These are phyloP conservation scores for Cladophialophora yegresii DNA, from an alignment of 2,329 filamentous ascomycete genomes.

Conservation along the genomic window DNA sequence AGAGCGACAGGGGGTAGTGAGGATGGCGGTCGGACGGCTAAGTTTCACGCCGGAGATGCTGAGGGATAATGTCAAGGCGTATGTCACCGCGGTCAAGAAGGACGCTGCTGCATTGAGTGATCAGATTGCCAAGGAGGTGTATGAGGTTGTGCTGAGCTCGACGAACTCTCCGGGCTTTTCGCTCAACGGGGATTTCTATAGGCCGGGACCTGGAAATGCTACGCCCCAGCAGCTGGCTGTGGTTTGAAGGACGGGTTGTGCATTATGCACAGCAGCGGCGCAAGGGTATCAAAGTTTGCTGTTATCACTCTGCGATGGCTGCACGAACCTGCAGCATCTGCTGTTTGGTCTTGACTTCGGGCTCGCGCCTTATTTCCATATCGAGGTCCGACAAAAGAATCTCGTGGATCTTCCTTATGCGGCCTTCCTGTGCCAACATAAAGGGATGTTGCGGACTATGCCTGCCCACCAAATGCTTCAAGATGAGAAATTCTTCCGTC, in stretches of 20 bases:
- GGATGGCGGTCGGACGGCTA: conserved; percentile 88
- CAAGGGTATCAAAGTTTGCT: conserved; percentile 6
- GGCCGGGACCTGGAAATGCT: conserved; percentile 18
- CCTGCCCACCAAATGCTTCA: conserved; percentile 54
- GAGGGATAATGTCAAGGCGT: conserved; percentile 76
- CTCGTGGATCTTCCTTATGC: conserved; percentile 60
- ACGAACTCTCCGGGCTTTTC: conserved; percentile 85
- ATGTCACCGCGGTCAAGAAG: conserved; percentile 74
- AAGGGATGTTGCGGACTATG: conserved; percentile 65
- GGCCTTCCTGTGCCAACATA: conserved; percentile 57
- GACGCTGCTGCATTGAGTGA: conserved; percentile 70
- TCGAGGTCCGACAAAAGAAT: conserved; percentile 67
- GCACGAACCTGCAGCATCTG: conserved; percentile 28
- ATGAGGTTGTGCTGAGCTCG: conserved; percentile 75
- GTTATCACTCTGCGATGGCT: conserved; percentile 24
- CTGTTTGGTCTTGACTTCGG: conserved; percentile 40
- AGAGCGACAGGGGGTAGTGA: conserved; percentile 79
- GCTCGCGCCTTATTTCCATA: conserved; percentile 61
- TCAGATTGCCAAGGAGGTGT: conserved; percentile 65
- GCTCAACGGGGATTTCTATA: conserved; percentile 72
- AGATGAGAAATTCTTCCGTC: conserved; percentile 59
- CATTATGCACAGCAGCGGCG: conserved; percentile 23
- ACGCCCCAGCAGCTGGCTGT: conserved; percentile 25
- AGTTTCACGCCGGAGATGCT: conserved; percentile 85
- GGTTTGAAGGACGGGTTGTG: conserved; percentile 42